Percentiles rank a stretch among this genome's conserved stretches.
These are phyloP conservation scores for Xylaria bambusicola DNA, from an alignment of 495 filamentous ascomycete species.

Conservation along the genomic window DNA sequence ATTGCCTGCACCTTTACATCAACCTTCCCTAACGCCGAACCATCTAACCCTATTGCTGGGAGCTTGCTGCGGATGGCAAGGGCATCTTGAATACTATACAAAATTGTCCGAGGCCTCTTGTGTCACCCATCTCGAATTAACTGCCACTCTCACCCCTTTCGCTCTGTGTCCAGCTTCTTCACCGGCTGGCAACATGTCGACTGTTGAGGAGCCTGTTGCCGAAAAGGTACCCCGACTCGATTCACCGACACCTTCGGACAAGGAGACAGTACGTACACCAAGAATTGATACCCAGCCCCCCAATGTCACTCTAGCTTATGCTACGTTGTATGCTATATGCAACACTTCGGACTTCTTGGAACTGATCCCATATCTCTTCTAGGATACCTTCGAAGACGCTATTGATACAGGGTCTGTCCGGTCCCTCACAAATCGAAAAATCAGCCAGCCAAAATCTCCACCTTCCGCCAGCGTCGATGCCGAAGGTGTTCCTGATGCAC, in stretches of 20 bases:
- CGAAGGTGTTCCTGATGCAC: conserved; percentile 16
- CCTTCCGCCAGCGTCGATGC: conserved; percentile 25
- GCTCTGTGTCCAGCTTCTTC: background rate
- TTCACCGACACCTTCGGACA: conserved; percentile 37
- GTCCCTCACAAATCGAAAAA: conserved; percentile 52
- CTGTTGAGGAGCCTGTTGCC: conserved; percentile 27
- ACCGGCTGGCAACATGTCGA: conserved; percentile 29
- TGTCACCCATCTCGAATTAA: background rate
- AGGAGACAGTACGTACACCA: conserved; percentile 40
- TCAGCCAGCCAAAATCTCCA: conserved; percentile 43
- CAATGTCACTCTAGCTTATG: background rate
- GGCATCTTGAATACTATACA: conserved; percentile 1
- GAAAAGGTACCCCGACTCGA: conserved; percentile 27
- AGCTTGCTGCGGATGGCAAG: conserved; percentile 11
- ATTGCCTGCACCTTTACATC: conserved; percentile 15
- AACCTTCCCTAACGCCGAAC: conserved; percentile 8
- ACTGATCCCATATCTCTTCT: conserved; percentile 24
- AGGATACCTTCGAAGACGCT: conserved; percentile 82
- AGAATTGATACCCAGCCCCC: background rate
- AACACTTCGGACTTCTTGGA: background rate
- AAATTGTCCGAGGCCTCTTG: background rate
- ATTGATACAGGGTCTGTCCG: conserved; percentile 57
- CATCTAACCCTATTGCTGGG: background rate
- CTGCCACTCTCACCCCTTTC: background rate
- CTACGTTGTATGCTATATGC: conserved; percentile 2